These are phyloP conservation scores for Amphirosellinia nigrospora DNA, from an alignment of 495 filamentous ascomycete genomes.

Conservation along the genomic window DNA sequence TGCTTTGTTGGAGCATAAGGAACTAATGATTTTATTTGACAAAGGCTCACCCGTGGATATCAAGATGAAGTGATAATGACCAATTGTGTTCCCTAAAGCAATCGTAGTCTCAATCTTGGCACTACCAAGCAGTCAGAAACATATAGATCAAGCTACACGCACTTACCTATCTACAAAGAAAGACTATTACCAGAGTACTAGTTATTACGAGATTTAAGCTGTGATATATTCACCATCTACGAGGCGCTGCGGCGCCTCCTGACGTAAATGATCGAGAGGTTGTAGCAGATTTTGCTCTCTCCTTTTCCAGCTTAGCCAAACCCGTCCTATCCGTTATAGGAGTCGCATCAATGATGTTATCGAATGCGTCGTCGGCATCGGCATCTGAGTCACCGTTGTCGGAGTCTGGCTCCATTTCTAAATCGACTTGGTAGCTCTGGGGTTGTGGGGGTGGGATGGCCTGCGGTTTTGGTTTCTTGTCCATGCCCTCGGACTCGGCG, in stretches of 20 bases:
- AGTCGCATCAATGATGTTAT: conserved; percentile 89
- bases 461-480: conserved; percentile 60
- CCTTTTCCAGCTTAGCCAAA: conserved; percentile 52
- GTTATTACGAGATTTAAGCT: not conserved
- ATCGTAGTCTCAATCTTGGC: too few relatives aligned
- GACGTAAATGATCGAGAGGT: conserved; percentile 39
- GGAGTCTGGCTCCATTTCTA: conserved; percentile 75
- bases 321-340: conserved; percentile 84
- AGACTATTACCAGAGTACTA: not conserved
- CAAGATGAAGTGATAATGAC: not conserved
- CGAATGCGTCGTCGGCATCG: conserved; percentile 63
- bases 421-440: conserved; percentile 60
- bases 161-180: not conserved
- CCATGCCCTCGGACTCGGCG: conserved; percentile 62
- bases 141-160: not conserved
- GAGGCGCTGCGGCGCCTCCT: conserved; percentile 33
- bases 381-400: conserved; percentile 68
- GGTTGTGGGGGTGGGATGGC: conserved; percentile 61
- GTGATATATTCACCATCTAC: conserved; percentile 32
- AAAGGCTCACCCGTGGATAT: not conserved
- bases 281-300: conserved; percentile 42
- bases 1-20: not conserved
- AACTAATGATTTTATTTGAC: not conserved
- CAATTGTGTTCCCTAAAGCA: not conserved
- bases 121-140: not conserved